Evolutionary conservation across 805 yeast genomes (phyloP), one percentile per base, ranked within the genome.

Genomic region (Tetrapisispora phaffii): DNA sequence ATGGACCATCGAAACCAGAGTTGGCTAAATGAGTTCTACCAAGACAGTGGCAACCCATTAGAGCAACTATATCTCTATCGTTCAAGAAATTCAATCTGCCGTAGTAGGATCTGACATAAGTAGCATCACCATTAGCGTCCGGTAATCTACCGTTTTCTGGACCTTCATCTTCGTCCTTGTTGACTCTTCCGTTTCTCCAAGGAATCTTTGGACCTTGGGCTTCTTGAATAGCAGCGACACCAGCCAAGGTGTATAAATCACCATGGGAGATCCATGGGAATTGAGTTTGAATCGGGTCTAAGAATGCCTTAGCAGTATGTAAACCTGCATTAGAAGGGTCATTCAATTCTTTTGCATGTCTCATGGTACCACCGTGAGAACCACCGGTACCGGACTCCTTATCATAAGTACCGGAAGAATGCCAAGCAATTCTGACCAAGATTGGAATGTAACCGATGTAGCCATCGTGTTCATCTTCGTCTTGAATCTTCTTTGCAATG

Each of bases 1-100:
- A 86, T 49, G 90, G 88, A 13, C 95, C 95, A 52, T 84, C 93
- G 68, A 72, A 87, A 2, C 94, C 94, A 20, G 87, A 76, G 49
- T 79, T 76, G 39, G 52, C 58, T 46, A 76, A 70, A 61, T 85
- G 94, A 53, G 93, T 82, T 46, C 85, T 73, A 31, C 94, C 94
- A 37, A 85, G 65, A 19, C 80, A 74, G 63, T 85, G 94, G 1
- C 89, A 89, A 40, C 88, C 88, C 45, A 82, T 69, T 43, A 85
- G 60, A 9, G 84, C 81, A 35, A 82, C 93, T 35, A 80, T 77
- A 58, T 85, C 90, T 58, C 76, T 75, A 51, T 81, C 89, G 50
- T 67, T 70, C 56, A 84, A 77, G 39, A 44, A 44, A 2, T 85
- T 84, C 69, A 85, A 68, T 57, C 88, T 71, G 19, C 67, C 65